Evolutionary conservation across 345 rosid species (phyloP), one percentile per base, ranked within the genome.

Genomic region (Combretum micranthum): DNA sequence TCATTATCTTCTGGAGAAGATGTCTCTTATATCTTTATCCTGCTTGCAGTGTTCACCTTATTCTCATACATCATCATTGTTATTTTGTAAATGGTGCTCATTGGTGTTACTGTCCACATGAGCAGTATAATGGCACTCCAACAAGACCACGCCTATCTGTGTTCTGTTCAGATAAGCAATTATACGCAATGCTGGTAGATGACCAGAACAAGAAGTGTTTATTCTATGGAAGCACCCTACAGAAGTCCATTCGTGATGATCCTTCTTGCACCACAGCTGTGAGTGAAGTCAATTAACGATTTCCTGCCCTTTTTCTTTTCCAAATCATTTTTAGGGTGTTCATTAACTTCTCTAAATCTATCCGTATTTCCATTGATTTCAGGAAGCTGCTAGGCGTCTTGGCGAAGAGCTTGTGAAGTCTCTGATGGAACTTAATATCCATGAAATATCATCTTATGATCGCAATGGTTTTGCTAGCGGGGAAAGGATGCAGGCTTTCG

Each of bases 131-230:
- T 18, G 94, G 94, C 65, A 83, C 90, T 39, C 68, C 77, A 17
- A 61, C 63, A 50, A 88, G 76, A 25, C 96, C 96, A 48, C 75
- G 98, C 70, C 82, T 88, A 13, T 88, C 96, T 4, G 96, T 92
- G 18, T 92, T 92, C 80, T 86, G 95, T 73, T 88, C 95, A 19
- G 85, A 84, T 16, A 84, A 86, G 50, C 98, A 92, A 63, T 71
- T 92, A 21, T 88, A 88, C 58, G 96, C 89, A 11, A 77, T 83
- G 91, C 75, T 92, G 69, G 89, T 92, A 1, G 98, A 92, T 73
- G 96, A 88, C 61, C 75, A 64, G 44, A 88, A 84, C 82, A 86
- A 83, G 67, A 88, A 80, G 72, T 83, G 85, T 63, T 73, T 88
- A 61, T 88, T 83, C 64, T 81, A 77, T 32, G 98, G 81, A 57